Base-by-base conservation (phyloP, 2,329 filamentous ascomycete genomes). In the Celoporthe dispersa region DNA sequence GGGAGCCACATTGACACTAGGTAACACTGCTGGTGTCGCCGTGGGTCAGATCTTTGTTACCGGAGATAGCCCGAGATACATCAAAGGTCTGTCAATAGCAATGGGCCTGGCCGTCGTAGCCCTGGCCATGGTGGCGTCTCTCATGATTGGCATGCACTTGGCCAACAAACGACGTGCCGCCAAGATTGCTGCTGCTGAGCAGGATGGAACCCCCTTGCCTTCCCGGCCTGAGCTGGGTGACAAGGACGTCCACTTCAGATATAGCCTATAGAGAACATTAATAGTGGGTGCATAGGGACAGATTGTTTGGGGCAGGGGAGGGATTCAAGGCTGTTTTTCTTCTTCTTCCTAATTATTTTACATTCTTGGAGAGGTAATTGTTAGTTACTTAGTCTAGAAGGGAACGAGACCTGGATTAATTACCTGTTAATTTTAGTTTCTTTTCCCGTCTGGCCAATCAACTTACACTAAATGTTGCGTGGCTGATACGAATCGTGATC, bases 11-110 rank as follows among this genome's bases (percentile, higher is more conserved):
- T 81, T 84, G 65, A 84, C 83, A 0, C 78, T 86, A 0, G 84
- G 80, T 1, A 86, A 86, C 41, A 81, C 79, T 1, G 83, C 83
- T 0, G 84, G 84, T 14, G 81, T 86, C 11, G 82, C 84, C 0
- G 81, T 83, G 0, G 83, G 83, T 0, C 84, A 85, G 70, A 79
- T 86, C 0, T 86, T 81, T 68, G 76, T 76, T 64, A 69, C 75
- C 62, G 19, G 74, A 31, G 69, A 74, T 67, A 68, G 78, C 69
- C 77, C 77, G 0, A 72, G 78, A 2, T 80, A 80, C 37, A 72
- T 79, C 31, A 75, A 68, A 51, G 78, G 78, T 0, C 75, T 77
- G 39, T 74, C 76, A 0, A 73, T 79, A 28, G 77, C 77, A 0
- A 72, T 79, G 0, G 78, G 75, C 0, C 72, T 76, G 1, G 76